Evolutionary conservation across 2,329 filamentous ascomycete species (phyloP).

Genomic region (Fusarium siculi): DNA sequence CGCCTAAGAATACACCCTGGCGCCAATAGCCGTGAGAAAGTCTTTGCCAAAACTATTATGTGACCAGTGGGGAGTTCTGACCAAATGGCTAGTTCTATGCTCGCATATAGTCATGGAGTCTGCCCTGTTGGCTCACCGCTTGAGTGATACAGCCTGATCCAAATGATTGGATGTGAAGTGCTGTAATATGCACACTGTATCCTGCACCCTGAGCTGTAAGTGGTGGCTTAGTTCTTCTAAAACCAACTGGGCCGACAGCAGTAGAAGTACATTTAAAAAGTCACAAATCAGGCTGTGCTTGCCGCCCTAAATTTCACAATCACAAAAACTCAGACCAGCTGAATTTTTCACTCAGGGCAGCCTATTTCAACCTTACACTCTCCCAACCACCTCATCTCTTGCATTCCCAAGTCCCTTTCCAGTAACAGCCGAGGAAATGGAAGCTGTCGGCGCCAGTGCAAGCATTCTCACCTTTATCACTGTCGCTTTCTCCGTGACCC

Average conservation of each 20-base stretch:
- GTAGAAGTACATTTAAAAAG: background rate
- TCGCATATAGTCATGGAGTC: accelerated
- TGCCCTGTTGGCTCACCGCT: background rate
- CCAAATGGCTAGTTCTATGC: accelerated
- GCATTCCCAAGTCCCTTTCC: accelerated
- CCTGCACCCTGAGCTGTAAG: accelerated
- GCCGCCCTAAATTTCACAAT: background rate
- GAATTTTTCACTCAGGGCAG: background rate
- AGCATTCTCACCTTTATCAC: background rate
- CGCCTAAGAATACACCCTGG: too few species aligned
- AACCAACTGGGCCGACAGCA: accelerated
- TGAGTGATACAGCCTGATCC: background rate
- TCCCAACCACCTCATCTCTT: accelerated
- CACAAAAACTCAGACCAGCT: background rate
- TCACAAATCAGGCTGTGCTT: conserved; percentile 4
- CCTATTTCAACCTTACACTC: background rate
- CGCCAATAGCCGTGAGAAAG: too few species aligned
- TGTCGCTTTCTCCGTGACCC: background rate
- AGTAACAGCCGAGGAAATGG: accelerated
- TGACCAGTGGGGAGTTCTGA: background rate
- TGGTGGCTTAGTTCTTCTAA: background rate
- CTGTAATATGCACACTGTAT: accelerated
- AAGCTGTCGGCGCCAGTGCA: background rate
- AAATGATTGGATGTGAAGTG: background rate
- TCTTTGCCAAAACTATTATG: accelerated